Base-by-base conservation (phyloP, 2,329 filamentous ascomycete genomes). In the Xylaria sp. region DNA sequence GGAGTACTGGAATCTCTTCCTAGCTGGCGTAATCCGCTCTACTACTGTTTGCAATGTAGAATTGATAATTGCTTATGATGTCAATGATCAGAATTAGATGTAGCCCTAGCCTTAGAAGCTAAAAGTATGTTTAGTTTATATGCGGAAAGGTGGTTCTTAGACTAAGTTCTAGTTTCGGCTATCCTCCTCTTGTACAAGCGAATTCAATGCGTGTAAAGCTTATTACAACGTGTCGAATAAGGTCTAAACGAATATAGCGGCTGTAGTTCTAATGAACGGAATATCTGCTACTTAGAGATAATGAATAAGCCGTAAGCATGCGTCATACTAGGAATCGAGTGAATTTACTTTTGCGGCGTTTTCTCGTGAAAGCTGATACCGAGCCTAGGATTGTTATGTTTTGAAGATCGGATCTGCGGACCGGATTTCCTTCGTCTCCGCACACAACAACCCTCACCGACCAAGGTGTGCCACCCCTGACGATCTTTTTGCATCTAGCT, bases 331-430 rank as follows among this genome's bases (percentile, higher is more conserved):
- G 21, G 30, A 51, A 51, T 19, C 48, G 48, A 51, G 48, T 12
- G 7, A n/a, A 24, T 7, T 36, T 51, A 17, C 17, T 50, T 55
- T 62, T 45, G 32, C 14, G 36, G 24, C 34, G 45, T 42, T 1
- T 53, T 24, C 42, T 64, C 55, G 48, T 19, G 27, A 48, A 19
- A 55, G 27, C 14, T 59, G 11, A 56, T 21, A 24, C 45, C 19
- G 57, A 53, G 48, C 14, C 53, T 47, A 36, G 51, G 47, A 48
- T 59, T 58, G 5, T 7, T 21, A 36, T 27, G 21, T 42, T 45
- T 45, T 39, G 21, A 12, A 32, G 6, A 21, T 59, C 53, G 68
- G 65, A 19, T 32, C 32, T 5, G 39, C 65, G 68, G 68, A 24
- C 68, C 68, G 68, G 17, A 45, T 57, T 48, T 36, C 54, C 61